Conservation (phyloP, 345 rosid species). For the Populus alba region DNA sequence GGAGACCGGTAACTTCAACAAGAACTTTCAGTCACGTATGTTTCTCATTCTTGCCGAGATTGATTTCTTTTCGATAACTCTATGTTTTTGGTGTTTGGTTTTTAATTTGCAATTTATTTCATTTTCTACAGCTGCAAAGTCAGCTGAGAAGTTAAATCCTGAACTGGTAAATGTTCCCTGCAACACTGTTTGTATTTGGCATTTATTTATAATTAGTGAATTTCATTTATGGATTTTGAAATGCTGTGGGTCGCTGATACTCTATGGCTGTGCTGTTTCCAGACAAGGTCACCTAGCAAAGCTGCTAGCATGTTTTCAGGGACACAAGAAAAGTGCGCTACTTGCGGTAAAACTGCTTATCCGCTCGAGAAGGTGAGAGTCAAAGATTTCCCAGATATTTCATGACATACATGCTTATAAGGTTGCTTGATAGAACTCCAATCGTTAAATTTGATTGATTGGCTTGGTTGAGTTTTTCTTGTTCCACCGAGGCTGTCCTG, state of each 20-base stretch:
- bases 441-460: neutral
- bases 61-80: conserved; percentile 1
- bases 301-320: conserved; percentile 96
- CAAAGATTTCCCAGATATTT: neutral
- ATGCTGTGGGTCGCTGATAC: conserved; percentile 21
- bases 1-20: conserved; percentile 86
- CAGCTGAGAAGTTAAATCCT: conserved; percentile 82
- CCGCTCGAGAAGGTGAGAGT: conserved; percentile 87
- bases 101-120: conserved; percentile 31
- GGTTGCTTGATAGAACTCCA: neutral
- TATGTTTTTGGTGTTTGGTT: neutral
- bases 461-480: neutral
- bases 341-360: conserved; percentile 95
- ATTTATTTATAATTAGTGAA: conserved; percentile 1
- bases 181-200: conserved; percentile 13
- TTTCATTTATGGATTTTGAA: neutral
- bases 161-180: conserved; percentile 60
- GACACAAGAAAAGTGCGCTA: conserved; percentile 93
- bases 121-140: conserved; percentile 70
- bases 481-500: neutral
- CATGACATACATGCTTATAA: neutral
- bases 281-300: conserved; percentile 94
- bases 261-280: conserved; percentile 32
- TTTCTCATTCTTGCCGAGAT: conserved; percentile 6
- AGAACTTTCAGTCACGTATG: conserved; percentile 94